phyloP scores from a whole-genome alignment of 1,139 yeast genomes.

The Pichia sp. region DNA sequence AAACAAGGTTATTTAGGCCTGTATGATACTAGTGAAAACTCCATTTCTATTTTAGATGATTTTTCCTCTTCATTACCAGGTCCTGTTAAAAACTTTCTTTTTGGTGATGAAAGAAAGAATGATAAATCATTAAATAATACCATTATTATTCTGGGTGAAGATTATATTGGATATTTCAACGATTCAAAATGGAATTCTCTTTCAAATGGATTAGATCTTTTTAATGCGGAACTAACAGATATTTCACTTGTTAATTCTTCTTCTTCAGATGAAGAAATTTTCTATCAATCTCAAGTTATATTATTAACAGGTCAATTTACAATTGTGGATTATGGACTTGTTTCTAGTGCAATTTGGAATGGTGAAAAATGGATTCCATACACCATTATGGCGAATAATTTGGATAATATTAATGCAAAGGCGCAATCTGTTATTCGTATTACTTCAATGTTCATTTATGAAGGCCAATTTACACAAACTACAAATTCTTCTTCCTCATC shows the following conservation, averaged over 20 bases:
- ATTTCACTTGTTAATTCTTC: constrained; percentile 35
- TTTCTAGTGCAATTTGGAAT: constrained; percentile 64
- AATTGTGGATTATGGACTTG: constrained; percentile 49
- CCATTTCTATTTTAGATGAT: constrained; percentile 14
- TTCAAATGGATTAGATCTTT: constrained; percentile 28
- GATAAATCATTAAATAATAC: constrained; percentile 40
- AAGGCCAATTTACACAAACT: constrained; percentile 20
- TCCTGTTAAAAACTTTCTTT: constrained; percentile 34
- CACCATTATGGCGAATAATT: constrained; percentile 33
- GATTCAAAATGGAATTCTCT: constrained; percentile 43
- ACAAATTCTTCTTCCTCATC: constrained; percentile 20
- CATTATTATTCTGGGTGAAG: constrained; percentile 50
- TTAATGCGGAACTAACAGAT: constrained; percentile 35
- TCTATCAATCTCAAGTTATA: constrained; percentile 43
- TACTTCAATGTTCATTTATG: constrained; percentile 27
- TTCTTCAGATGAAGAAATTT: constrained; percentile 27
- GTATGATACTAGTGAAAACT: constrained; percentile 22
- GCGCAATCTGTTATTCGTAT: constrained; percentile 34
- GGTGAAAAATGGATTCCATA: constrained; percentile 73
- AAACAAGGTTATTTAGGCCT: constrained; percentile 16
- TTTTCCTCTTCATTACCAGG: constrained; percentile 19
- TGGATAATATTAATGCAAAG: constrained; percentile 26
- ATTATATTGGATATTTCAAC: constrained; percentile 45
- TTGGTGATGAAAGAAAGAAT: constrained; percentile 46
- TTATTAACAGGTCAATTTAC: constrained; percentile 59